These are phyloP conservation scores for Pseudopyricularia javanii DNA, from an alignment of 2,329 filamentous ascomycete species.

Conservation along the genomic window DNA sequence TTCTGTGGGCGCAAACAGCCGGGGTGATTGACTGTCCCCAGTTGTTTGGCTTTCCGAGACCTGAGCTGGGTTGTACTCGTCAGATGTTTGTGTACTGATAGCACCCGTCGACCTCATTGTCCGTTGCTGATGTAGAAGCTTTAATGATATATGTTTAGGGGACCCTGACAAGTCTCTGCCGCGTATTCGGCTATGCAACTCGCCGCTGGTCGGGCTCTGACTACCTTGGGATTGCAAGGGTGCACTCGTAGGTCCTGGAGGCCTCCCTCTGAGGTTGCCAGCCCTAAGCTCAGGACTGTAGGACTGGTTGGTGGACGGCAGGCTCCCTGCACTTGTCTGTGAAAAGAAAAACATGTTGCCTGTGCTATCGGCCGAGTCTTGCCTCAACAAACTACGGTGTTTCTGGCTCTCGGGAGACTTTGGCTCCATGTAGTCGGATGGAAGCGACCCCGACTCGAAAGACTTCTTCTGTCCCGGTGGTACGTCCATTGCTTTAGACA, in stretches of 20 bases:
- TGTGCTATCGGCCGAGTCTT: slow-evolving; percentile 48
- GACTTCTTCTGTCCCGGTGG: slow-evolving; percentile 23
- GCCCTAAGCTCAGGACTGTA: background rate
- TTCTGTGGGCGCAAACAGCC: background rate
- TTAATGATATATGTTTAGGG: background rate
- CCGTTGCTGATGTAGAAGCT: slow-evolving; percentile 4
- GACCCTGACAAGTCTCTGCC: slow-evolving; percentile 20
- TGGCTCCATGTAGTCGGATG: slow-evolving; percentile 20
- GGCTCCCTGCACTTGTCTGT: slow-evolving; percentile 19
- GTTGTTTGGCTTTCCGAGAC: slow-evolving; percentile 30
- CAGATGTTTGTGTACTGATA: slow-evolving; percentile 11
- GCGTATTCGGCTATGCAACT: slow-evolving; percentile 33
- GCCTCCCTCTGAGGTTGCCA: background rate
- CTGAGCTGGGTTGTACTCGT: slow-evolving; percentile 18
- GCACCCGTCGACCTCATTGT: slow-evolving; percentile 12
- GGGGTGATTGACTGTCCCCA: slow-evolving; percentile 12
- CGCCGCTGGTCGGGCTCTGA: slow-evolving; percentile 13
- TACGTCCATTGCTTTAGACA: slow-evolving; percentile 39
- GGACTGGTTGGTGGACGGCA: background rate
- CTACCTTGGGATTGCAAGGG: slow-evolving; percentile 7
- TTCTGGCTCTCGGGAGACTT: slow-evolving; percentile 17
- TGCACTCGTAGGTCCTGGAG: background rate
- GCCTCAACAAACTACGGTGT: slow-evolving; percentile 20
- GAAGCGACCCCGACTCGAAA: slow-evolving; percentile 11
- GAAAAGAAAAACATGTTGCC: slow-evolving; percentile 47